Evolutionary conservation across 2,329 filamentous ascomycete species (phyloP).

Genomic region (Fusarium xyrophilum): DNA sequence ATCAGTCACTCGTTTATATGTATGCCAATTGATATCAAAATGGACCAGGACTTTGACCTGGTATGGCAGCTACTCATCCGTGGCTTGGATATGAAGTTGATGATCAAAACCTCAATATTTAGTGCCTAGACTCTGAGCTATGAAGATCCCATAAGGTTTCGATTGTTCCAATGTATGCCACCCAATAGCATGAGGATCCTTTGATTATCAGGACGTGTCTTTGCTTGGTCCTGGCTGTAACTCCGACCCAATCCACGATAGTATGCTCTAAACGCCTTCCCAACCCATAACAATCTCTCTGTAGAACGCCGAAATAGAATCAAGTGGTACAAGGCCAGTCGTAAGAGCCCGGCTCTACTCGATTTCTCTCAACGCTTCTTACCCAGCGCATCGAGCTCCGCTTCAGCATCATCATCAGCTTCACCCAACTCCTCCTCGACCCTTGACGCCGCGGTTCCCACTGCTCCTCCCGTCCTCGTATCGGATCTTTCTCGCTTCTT

Average conservation of each 20-base stretch:
- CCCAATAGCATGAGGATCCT: neutral
- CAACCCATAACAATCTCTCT: neutral
- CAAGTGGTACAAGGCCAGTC: neutral
- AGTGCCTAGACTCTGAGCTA: neutral
- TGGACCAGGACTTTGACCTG: neutral
- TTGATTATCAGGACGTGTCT: neutral
- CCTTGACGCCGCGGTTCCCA: slow-evolving; percentile 27
- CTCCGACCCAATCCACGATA: slow-evolving; percentile 7
- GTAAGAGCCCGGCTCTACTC: neutral
- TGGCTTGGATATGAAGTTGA: neutral
- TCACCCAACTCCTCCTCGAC: slow-evolving; percentile 61
- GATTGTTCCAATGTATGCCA: neutral
- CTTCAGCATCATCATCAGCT: slow-evolving; percentile 58
- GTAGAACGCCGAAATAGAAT: slow-evolving; percentile 2
- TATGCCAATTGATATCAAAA: neutral
- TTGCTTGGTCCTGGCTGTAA: slow-evolving; percentile 1
- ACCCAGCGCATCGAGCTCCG: slow-evolving; percentile 50
- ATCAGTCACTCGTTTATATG: neutral
- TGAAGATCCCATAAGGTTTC: neutral
- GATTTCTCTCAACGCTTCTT: slow-evolving; percentile 46
- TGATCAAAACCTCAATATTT: neutral
- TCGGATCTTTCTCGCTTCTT: slow-evolving; percentile 47
- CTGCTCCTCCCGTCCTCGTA: slow-evolving; percentile 46
- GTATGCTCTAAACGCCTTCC: slow-evolving; percentile 16
- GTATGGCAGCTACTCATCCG: neutral